Evolutionary conservation across 768 basidiomycete species (phyloP).

Genomic region (Suillus sp.): DNA sequence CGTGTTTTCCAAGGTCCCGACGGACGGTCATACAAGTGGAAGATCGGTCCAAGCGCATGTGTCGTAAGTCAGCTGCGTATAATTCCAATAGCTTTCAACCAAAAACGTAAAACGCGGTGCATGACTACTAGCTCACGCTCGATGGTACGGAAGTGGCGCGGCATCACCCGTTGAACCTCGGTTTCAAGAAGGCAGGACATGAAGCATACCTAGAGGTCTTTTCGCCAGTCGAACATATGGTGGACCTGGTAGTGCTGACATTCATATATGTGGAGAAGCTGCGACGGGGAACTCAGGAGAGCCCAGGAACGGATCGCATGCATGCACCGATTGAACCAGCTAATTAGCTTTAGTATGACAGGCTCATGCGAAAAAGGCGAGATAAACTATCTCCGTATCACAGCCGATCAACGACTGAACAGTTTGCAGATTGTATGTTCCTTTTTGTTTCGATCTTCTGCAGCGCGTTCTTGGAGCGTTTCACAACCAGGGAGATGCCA

Average conservation of each 20-base stretch:
- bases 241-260: constrained; percentile 33
- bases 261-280: constrained; percentile 33
- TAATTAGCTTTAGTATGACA: constrained; percentile 7
- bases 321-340: constrained; percentile 10
- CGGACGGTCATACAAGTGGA: constrained; percentile 13
- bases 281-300: constrained; percentile 18
- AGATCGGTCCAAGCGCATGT: constrained; percentile 8
- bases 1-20: constrained; percentile 15
- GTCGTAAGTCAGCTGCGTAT: constrained; percentile 6
- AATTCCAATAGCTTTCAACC: neutral
- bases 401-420: too few species aligned
- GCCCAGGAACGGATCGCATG: constrained; percentile 8
- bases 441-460: neutral
- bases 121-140: constrained; percentile 2
- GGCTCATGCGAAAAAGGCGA: neutral
- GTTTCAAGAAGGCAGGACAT: constrained; percentile 7
- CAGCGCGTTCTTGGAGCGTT: neutral
- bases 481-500: neutral
- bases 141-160: neutral
- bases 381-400: neutral
- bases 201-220: constrained; percentile 29
- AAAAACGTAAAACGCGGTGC: neutral
- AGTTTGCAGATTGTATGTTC: neutral
- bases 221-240: constrained; percentile 24
- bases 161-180: neutral